phyloP scores from a whole-genome alignment of 306 rosid genomes.

The Canavalia gladiata region DNA sequence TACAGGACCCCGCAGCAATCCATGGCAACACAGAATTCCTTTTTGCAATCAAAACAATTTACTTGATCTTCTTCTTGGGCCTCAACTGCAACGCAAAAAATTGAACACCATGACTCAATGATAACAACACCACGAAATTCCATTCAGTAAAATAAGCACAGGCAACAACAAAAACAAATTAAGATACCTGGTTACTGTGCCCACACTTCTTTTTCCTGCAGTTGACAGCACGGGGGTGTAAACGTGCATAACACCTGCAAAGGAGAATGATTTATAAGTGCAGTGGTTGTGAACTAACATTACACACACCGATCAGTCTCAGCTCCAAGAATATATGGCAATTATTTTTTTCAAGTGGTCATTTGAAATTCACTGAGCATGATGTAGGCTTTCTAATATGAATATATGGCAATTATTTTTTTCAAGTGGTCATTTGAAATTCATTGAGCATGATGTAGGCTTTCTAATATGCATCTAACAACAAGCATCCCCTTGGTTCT shows the following conservation, averaged over 20 bases:
- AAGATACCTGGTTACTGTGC: constrained; percentile 93
- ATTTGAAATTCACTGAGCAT: not conserved
- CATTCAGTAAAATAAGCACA: not conserved
- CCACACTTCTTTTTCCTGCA: constrained; percentile 99
- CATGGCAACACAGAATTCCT: constrained; percentile 11
- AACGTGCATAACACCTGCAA: constrained; percentile 88
- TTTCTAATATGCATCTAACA: not conserved
- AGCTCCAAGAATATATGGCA: not conserved
- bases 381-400: not conserved
- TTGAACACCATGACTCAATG: not conserved
- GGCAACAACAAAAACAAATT: not conserved
- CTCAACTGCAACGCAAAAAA: constrained; percentile 78
- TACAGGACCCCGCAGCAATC: constrained; percentile 45
- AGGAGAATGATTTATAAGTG: constrained; percentile 10
- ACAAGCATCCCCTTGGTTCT: not conserved
- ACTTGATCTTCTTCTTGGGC: constrained; percentile 99
- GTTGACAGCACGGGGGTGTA: constrained; percentile 99
- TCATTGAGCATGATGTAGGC: not conserved
- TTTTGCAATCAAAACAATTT: constrained; percentile 49
- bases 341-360: not conserved
- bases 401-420: not conserved
- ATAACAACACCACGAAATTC: not conserved
- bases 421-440: not conserved
- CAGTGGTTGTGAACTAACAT: not conserved
- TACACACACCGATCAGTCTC: not conserved